Base-by-base conservation (phyloP, 176 grass and related monocot species). In the Hsuehochloa calcarea region DNA sequence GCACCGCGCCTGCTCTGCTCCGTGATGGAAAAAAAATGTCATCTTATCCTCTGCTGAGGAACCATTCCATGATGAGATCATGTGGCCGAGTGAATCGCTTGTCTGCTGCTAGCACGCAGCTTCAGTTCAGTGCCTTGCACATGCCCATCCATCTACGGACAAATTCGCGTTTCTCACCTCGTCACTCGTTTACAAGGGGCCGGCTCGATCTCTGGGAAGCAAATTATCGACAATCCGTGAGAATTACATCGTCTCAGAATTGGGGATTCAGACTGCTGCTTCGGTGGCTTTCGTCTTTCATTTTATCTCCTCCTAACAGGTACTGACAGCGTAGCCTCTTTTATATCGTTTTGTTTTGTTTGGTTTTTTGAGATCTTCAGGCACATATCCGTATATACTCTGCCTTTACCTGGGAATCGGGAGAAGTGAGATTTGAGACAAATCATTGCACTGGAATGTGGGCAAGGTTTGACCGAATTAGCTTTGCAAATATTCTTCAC, bases 381-480 rank as follows among this genome's bases (percentile, higher is more conserved):
- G 14, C 16, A 14, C 47, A 16, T 16, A 49, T 45, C 1, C 44
- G 16, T 11, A 15, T 46, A 27, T 72, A 15, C 43, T 27, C n/a
- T 3, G 16, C 20, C 58, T 65, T 65, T 66, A 50, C 77, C 66
- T 50, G 43, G 17, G n/a, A 35, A 29, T 17, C 15, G 26, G 41
- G 77, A 65, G 60, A 79, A 79, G 77, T 65, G 43, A 47, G 77
- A 31, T 11, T 66, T n/a, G 66, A 80, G 77, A 65, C 60, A 50
- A 66, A 80, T 80, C 77, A 80, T 79, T 79, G 40, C 14, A 49
- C 10, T 47, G 6, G 1, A 72, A 26, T 16, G 13, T 3, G 14
- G 13, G 45, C 29, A 45, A 70, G 20, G 20, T 23, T 40, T 1
- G 29, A 29, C 29, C 37, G 38, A 26, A 27, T 72, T 72, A 72